Evolutionary conservation across 352 stramenopile genomes (phyloP).

Genomic region (Pythium myriotylum): DNA sequence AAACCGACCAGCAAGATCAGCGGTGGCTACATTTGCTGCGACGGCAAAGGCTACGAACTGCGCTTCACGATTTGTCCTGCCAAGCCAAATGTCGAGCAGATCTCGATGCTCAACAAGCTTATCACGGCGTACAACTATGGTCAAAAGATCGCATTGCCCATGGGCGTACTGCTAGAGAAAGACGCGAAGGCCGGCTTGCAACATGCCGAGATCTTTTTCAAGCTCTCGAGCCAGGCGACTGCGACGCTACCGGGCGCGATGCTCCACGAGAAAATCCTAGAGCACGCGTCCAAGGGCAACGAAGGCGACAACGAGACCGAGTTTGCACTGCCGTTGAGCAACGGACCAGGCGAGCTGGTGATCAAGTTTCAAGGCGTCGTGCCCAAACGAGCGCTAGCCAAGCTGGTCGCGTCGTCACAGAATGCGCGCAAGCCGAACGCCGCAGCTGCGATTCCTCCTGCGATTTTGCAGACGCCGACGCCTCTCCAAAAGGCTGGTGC

Average conservation of each 20-base stretch:
- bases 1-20: constrained; percentile 80
- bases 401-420: constrained; percentile 28
- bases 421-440: constrained; percentile 20
- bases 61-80: constrained; percentile 63
- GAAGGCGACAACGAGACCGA: constrained; percentile 45
- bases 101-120: constrained; percentile 85
- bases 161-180: constrained; percentile 56
- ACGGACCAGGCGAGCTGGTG: constrained; percentile 60
- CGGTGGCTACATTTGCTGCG: constrained; percentile 87
- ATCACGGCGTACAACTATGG: constrained; percentile 84
- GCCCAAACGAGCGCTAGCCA: constrained; percentile 47
- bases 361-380: constrained; percentile 58
- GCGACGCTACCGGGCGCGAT: constrained; percentile 49
- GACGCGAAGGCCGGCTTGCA: constrained; percentile 36
- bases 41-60: constrained; percentile 78
- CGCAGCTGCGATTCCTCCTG: constrained; percentile 16
- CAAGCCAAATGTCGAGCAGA: constrained; percentile 75
- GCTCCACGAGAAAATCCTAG: constrained; percentile 62
- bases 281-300: constrained; percentile 38
- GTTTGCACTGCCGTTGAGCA: constrained; percentile 62
- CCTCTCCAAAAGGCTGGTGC: constrained; percentile 17
- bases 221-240: constrained; percentile 57
- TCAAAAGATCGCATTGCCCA: constrained; percentile 80
- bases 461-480: neutral
- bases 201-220: constrained; percentile 70